phyloP scores from a whole-genome alignment of 805 yeast species.

The Ogataea nakhonphanomensis region DNA sequence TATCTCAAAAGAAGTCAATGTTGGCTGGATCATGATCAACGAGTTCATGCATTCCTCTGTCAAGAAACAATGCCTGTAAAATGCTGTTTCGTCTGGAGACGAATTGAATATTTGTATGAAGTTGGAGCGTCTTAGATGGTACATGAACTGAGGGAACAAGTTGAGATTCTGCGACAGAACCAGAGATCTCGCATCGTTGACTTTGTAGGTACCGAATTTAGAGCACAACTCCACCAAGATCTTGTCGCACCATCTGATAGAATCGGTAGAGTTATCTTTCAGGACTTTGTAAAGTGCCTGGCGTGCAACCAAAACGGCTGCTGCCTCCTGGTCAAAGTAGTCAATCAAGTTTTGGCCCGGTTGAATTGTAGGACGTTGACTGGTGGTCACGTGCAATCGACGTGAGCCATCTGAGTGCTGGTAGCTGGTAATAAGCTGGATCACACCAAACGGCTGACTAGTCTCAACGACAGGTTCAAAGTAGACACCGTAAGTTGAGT shows the following conservation, averaged over 20 bases:
- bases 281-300: constrained; percentile 44
- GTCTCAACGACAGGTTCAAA: constrained; percentile 42
- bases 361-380: constrained; percentile 42
- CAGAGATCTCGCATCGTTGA: constrained; percentile 47
- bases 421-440: constrained; percentile 59
- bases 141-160: constrained; percentile 63
- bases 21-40: constrained; percentile 67
- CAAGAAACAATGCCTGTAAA: constrained; percentile 57
- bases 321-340: constrained; percentile 68
- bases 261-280: constrained; percentile 35
- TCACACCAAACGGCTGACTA: constrained; percentile 30
- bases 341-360: constrained; percentile 38
- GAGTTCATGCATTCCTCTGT: constrained; percentile 61
- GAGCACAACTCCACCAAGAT: constrained; percentile 44
- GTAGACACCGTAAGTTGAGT: constrained; percentile 55
- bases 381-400: constrained; percentile 60
- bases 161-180: constrained; percentile 47
- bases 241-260: constrained; percentile 50
- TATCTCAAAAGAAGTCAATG: constrained; percentile 55
- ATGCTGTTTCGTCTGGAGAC: constrained; percentile 71
- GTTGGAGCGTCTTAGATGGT: constrained; percentile 63
- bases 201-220: constrained; percentile 45
- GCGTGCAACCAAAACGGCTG: constrained; percentile 58
- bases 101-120: constrained; percentile 64
- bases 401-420: constrained; percentile 58